Evolutionary conservation across 306 rosid species (phyloP).

Genomic region (Casuarina equisetifolia): DNA sequence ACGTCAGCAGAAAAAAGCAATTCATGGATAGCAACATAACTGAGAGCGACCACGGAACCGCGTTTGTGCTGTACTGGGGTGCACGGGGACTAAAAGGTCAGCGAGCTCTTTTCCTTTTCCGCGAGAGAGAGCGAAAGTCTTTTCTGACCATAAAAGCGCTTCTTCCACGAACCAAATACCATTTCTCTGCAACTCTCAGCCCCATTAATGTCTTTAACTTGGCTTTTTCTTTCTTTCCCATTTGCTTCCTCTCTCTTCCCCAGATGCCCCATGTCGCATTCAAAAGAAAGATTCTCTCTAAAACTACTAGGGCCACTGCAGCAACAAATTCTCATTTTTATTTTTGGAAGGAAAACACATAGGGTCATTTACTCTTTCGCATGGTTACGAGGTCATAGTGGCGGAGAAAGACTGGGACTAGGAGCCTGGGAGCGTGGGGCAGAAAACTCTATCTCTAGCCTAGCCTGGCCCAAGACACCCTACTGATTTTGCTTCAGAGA

Average conservation of each 20-base stretch:
- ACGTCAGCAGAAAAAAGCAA: slow-evolving; percentile 53
- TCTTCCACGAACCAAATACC: slow-evolving; percentile 47
- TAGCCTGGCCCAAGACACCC: slow-evolving; percentile 11
- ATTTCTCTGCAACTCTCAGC: slow-evolving; percentile 37
- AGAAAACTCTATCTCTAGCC: neutral
- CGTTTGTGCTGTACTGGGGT: slow-evolving; percentile 34
- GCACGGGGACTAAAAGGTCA: slow-evolving; percentile 45
- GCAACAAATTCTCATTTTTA: slow-evolving; percentile 32
- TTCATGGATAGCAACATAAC: slow-evolving; percentile 48
- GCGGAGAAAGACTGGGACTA: slow-evolving; percentile 1
- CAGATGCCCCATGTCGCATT: slow-evolving; percentile 52
- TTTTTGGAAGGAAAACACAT: slow-evolving; percentile 5
- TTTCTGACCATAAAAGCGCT: slow-evolving; percentile 31
- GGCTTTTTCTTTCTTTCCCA: slow-evolving; percentile 40
- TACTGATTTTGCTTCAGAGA: slow-evolving; percentile 18
- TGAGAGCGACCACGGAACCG: slow-evolving; percentile 39
- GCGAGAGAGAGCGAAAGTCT: slow-evolving; percentile 15
- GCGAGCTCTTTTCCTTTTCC: slow-evolving; percentile 44
- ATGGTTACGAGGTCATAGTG: neutral
- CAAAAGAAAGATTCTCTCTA: slow-evolving; percentile 46
- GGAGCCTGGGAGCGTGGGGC: neutral
- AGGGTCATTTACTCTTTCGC: neutral
- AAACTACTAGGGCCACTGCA: slow-evolving; percentile 40
- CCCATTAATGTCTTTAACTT: slow-evolving; percentile 40
- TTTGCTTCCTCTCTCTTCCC: slow-evolving; percentile 27